phyloP scores from a whole-genome alignment of 495 filamentous ascomycete species.

The Parathielavia appendiculata region DNA sequence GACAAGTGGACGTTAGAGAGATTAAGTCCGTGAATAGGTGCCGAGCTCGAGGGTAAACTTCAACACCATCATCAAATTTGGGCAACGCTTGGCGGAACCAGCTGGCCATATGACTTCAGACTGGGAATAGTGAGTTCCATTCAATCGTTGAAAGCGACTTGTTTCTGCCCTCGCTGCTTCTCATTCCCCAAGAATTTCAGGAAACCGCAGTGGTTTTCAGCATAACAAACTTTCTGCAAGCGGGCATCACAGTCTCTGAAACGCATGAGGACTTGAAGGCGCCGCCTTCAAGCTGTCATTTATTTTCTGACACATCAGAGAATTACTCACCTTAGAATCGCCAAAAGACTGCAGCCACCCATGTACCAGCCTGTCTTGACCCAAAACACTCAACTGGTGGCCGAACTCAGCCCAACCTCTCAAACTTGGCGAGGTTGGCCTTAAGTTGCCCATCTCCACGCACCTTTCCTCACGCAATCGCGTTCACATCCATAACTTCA shows the following conservation, averaged over 20 bases:
- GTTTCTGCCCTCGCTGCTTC: too few species aligned
- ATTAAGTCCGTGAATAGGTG: constrained; percentile 51
- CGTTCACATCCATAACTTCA: background rate
- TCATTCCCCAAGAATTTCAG: too few species aligned
- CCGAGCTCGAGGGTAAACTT: background rate
- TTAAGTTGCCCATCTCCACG: background rate
- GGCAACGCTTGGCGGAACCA: background rate
- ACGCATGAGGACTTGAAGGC: too few species aligned
- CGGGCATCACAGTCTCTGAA: too few species aligned
- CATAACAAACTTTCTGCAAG: too few species aligned
- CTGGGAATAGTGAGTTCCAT: background rate
- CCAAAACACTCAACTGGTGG: background rate
- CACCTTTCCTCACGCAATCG: background rate
- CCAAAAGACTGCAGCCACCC: background rate
- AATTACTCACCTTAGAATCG: background rate
- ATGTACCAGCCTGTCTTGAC: too few species aligned
- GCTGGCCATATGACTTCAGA: background rate
- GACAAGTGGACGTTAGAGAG: constrained; percentile 55
- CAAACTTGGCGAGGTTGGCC: background rate
- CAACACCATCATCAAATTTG: background rate
- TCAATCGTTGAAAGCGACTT: too few species aligned
- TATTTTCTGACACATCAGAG: too few species aligned
- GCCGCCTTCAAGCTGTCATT: too few species aligned
- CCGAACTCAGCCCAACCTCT: background rate
- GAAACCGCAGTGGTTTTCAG: too few species aligned